Base-by-base conservation (phyloP, 306 rosid genomes). In the Fagus sylvatica region DNA sequence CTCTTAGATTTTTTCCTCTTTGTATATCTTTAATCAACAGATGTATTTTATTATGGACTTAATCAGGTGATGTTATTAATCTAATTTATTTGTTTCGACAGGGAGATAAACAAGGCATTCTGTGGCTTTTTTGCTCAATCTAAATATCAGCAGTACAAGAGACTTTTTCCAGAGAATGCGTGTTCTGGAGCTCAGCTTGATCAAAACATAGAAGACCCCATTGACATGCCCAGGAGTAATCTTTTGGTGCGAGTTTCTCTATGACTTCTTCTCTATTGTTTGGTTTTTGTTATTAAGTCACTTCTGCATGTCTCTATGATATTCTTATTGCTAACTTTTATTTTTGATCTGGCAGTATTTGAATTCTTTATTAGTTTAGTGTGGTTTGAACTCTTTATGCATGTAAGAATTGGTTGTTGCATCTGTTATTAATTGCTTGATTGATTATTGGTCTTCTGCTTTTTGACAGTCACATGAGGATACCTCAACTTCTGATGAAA, bases 81-180 rank as follows among this genome's bases (percentile, higher is more conserved):
- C 19, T 8, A n/a, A 48, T 73, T 78, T 80, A 43, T 79, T 85
- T 79, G 53, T 80, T 87, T 78, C 79, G 61, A 85, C 88, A 94
- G 98, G 84, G 98, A 94, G 88, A 82, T 78, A 74, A 92, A 92
- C 57, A 94, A 94, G 84, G 97, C 98, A 36, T 92, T 94, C 76
- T 90, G 97, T 81, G 98, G 97, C 76, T 92, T 94, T 84, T 79
- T 87, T 49, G 69, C 80, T 77, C 90, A 82, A 71, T 81, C 83
- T 41, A 88, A 85, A 43, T 72, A 74, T 82, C 76, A 77, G 66
- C 84, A 59, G 42, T 78, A 82, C 77, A 74, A 78, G 76, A 83
- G 82, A 59, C 83, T 81, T 54, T 77, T 85, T 71, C 77, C 1
- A 67, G 84, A 84, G 74, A 83, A 78, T 34, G 89, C 76, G 53